A percentile compares a stretch with the other conserved stretches of the same genome.
These are phyloP conservation scores for Phytophthora aleatoria DNA, from an alignment of 352 stramenopile genomes.

Conservation along the genomic window DNA sequence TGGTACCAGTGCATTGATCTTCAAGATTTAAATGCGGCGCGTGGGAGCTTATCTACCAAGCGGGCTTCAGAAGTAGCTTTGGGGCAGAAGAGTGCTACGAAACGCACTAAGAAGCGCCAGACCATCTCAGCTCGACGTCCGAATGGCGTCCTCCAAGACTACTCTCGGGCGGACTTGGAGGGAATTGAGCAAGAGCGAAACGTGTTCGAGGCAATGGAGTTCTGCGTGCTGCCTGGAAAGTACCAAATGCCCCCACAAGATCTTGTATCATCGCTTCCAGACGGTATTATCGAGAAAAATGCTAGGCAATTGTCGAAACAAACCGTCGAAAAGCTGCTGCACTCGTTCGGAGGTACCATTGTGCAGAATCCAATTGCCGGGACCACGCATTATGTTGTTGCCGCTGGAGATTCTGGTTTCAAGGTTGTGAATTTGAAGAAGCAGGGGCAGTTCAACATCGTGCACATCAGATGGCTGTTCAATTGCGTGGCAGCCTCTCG, in stretches of 20 bases:
- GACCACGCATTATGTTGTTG: constrained; percentile 70
- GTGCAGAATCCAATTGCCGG: constrained; percentile 80
- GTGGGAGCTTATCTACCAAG: constrained; percentile 68
- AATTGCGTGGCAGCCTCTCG: constrained; percentile 42
- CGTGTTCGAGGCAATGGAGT: constrained; percentile 73
- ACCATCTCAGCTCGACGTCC: constrained; percentile 20
- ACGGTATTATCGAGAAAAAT: constrained; percentile 39
- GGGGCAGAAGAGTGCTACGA: constrained; percentile 63
- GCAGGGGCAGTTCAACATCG: constrained; percentile 78
- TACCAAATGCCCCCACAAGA: constrained; percentile 40
- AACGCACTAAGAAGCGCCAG: constrained; percentile 48
- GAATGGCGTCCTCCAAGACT: constrained; percentile 57
- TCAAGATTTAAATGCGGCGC: constrained; percentile 73
- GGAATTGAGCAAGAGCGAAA: constrained; percentile 56
- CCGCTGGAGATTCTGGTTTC: constrained; percentile 62
- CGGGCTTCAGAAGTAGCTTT: constrained; percentile 72
- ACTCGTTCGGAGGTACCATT: constrained; percentile 67
- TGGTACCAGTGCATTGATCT: constrained; percentile 85
- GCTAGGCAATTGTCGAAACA: constrained; percentile 63
- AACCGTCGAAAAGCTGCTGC: constrained; percentile 71
- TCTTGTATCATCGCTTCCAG: constrained; percentile 32
- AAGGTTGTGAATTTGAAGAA: constrained; percentile 85
- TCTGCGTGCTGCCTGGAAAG: constrained; percentile 83
- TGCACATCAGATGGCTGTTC: constrained; percentile 69
- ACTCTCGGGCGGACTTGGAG: constrained; percentile 67